Evolutionary conservation across 139 green algal genomes (phyloP).

Genomic region (Auxenochlorella protothecoides): DNA sequence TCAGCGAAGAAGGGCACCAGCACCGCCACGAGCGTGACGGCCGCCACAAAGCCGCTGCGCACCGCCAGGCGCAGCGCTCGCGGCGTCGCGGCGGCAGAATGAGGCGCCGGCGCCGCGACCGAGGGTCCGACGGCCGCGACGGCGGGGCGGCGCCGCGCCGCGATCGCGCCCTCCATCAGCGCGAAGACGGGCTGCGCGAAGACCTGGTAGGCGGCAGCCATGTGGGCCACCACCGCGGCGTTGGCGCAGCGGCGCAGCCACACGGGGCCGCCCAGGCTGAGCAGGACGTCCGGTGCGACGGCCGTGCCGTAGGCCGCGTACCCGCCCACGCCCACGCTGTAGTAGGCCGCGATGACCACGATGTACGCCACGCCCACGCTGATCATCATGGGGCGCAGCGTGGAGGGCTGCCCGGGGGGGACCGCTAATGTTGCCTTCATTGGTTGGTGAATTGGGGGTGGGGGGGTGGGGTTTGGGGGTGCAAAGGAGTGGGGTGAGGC

Average conservation of each 20-base stretch:
- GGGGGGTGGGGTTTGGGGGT: constrained; percentile 17
- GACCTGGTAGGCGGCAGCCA: constrained; percentile 46
- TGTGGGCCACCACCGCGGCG: constrained; percentile 51
- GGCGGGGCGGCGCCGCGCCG: too few species aligned
- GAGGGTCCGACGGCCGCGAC: neutral
- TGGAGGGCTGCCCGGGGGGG: too few species aligned
- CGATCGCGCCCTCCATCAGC: constrained; percentile 18
- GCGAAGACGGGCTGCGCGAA: constrained; percentile 48
- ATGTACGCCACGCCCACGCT: constrained; percentile 30
- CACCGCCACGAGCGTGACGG: constrained; percentile 31
- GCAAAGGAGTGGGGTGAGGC: constrained; percentile 24
- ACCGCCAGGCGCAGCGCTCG: constrained; percentile 25
- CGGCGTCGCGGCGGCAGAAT: neutral
- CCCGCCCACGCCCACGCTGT: constrained; percentile 35
- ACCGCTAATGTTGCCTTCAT: too few species aligned
- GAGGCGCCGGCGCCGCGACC: neutral
- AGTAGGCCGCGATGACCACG: constrained; percentile 41
- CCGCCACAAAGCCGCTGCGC: constrained; percentile 28
- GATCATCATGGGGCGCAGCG: constrained; percentile 36
- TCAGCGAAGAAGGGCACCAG: constrained; percentile 51
- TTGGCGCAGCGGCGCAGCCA: constrained; percentile 40
- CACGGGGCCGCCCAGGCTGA: constrained; percentile 27
- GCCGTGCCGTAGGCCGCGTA: constrained; percentile 42
- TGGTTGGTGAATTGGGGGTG: too few species aligned
- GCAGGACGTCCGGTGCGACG: constrained; percentile 45